Evolutionary conservation across 1,284 basidiomycete genomes (phyloP).

Genomic region (Melanopsichium pennsylvanicum): DNA sequence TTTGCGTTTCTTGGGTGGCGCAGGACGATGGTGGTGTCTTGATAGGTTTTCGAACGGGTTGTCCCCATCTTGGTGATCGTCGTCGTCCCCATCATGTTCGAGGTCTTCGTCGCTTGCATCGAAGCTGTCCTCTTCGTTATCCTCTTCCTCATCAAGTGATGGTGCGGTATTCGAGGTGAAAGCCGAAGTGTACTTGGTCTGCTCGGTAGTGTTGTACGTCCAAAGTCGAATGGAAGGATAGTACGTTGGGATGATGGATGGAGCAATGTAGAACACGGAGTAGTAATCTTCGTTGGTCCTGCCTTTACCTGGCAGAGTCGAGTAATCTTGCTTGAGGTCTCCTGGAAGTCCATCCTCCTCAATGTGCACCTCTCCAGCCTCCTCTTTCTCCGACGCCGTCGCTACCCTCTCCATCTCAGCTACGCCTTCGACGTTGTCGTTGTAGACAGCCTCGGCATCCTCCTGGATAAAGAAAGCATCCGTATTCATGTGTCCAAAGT

Average conservation of each 20-base stretch:
- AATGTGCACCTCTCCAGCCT: background rate
- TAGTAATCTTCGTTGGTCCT: constrained; percentile 58
- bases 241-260: constrained; percentile 82
- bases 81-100: constrained; percentile 35
- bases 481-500: constrained; percentile 76
- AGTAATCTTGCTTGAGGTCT: constrained; percentile 61
- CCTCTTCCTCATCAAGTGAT: too few relatives aligned
- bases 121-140: too few relatives aligned
- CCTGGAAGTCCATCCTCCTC: constrained; percentile 31
- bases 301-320: constrained; percentile 51
- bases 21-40: constrained; percentile 40
- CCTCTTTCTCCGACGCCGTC: background rate
- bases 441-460: constrained; percentile 41
- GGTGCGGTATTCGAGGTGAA: background rate
- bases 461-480: constrained; percentile 62
- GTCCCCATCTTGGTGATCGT: constrained; percentile 46
- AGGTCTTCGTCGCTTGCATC: constrained; percentile 24
- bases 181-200: constrained; percentile 7
- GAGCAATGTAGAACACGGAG: constrained; percentile 53
- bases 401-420: background rate
- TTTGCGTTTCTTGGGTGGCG: constrained; percentile 68
- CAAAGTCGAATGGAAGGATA: constrained; percentile 82
- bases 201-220: constrained; percentile 67
- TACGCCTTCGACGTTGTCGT: background rate
- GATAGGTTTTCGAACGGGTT: constrained; percentile 12